Base-by-base conservation (phyloP, 345 rosid species). In the Gynandropsis gynandra region DNA sequence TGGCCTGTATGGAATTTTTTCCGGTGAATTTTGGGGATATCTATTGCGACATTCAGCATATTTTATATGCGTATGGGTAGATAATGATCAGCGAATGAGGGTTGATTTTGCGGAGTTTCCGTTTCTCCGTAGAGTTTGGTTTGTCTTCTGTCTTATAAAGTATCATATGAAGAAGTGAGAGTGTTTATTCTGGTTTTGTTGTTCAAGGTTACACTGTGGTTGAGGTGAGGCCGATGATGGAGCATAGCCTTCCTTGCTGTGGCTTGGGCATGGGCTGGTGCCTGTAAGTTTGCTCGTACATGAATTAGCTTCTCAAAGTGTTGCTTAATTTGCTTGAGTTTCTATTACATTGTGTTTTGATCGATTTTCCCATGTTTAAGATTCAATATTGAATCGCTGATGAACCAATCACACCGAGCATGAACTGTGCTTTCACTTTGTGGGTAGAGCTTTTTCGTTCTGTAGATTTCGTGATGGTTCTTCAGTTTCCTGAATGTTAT, bases 211-310 rank as follows among this genome's bases (percentile, higher is more conserved):
- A 80, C 67, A 79, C 66, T 12, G 54, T 85, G 29, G 61, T 59
- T 16, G 82, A 81, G 57, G 82, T 65, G 42, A 71, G 65, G 31
- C 83, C 75, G 4, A 33, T 73, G 39, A 74, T 67, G 56, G 74
- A 76, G 50, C 69, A 37, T 13, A 74, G 80, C 29, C 74, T 85
- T 63, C 93, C 93, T 42, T 80, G 85, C 41, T 89, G 95, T 56
- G 95, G 97, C 47, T 33, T 89, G 55, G 97, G 95, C 70, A 64
- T 75, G 71, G 97, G 95, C 24, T 89, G 97, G 97, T 67, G 83
- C 63, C 46, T 89, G 95, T 85, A 72, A 79, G 95, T 77, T 71
- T 3, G 35, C 52, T 16, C 16, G 5, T 24, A 24, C 5, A 38
- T 16, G 15, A 31, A 32, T 19, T 16, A 33, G 13, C 4, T 4